These are phyloP conservation scores for Apiospora arundinis DNA, from an alignment of 2,329 filamentous ascomycete genomes.

Conservation along the genomic window DNA sequence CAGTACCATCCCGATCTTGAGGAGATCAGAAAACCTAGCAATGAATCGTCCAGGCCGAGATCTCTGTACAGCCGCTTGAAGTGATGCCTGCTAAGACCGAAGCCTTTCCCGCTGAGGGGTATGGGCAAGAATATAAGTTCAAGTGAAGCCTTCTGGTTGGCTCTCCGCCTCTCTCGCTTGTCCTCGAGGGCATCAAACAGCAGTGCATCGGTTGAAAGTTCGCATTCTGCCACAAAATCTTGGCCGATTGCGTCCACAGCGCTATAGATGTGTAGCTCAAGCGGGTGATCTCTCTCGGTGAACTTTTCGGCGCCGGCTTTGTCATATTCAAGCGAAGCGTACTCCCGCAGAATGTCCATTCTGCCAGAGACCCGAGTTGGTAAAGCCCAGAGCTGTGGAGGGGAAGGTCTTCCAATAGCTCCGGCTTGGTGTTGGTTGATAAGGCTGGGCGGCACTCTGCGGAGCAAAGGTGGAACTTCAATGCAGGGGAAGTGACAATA, in stretches of 20 bases:
- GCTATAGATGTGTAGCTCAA: not conserved
- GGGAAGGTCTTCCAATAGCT: not conserved
- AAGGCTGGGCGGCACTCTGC: not conserved
- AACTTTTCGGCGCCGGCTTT: not conserved
- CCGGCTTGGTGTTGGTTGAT: not conserved
- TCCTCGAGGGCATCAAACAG: not conserved
- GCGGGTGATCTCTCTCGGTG: not conserved
- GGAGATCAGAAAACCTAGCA: slow-evolving; percentile 24
- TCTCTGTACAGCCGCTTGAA: not conserved
- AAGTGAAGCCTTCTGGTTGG: not conserved
- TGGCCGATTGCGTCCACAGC: not conserved
- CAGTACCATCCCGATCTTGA: slow-evolving; percentile 27
- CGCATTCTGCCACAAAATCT: not conserved
- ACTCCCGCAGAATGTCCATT: not conserved
- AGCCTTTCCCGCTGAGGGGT: not conserved
- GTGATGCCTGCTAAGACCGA: not conserved
- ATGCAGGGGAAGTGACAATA: not conserved
- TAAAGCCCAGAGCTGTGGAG: not conserved
- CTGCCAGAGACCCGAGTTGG: not conserved
- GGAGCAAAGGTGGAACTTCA: not conserved
- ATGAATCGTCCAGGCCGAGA: slow-evolving; percentile 21
- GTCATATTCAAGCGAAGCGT: not conserved
- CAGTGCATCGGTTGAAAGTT: not conserved
- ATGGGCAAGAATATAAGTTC: slow-evolving; percentile 8
- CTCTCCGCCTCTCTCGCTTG: not conserved